Percentiles rank a stretch among this genome's conserved stretches.
Evolutionary conservation across 2,329 filamentous ascomycete species (phyloP).

Genomic region (Fragosphaeria purpurea): DNA sequence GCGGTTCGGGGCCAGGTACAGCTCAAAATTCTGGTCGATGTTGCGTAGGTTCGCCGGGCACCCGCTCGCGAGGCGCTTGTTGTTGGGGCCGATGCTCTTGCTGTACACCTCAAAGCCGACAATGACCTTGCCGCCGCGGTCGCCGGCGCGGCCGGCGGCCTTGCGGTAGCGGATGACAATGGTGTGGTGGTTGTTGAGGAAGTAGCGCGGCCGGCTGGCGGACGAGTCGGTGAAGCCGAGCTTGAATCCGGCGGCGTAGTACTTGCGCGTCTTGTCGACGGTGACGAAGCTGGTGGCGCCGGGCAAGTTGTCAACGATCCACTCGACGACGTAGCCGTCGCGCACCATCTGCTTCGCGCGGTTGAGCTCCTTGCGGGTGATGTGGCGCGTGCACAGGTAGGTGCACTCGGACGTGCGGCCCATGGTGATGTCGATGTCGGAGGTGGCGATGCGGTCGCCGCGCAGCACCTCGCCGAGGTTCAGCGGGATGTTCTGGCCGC

Average conservation of each 20-base stretch:
- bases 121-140: constrained; percentile 65
- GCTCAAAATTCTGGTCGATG: constrained; percentile 54
- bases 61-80: constrained; percentile 50
- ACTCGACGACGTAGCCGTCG: constrained; percentile 78
- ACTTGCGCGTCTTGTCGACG: constrained; percentile 72
- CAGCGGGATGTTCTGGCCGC: constrained; percentile 66
- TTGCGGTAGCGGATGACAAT: constrained; percentile 70
- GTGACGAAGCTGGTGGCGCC: constrained; percentile 84
- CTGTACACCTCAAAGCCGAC: constrained; percentile 86
- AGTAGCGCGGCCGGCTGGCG: constrained; percentile 52
- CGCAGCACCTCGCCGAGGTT: constrained; percentile 83
- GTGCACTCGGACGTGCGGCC: constrained; percentile 63
- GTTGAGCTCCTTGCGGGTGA: constrained; percentile 54
- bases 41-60: constrained; percentile 59
- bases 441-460: constrained; percentile 75
- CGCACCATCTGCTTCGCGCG: constrained; percentile 62
- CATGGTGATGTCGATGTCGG: constrained; percentile 74
- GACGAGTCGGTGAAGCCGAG: constrained; percentile 66
- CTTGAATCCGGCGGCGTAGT: constrained; percentile 86
- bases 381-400: constrained; percentile 59
- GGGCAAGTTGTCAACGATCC: constrained; percentile 87
- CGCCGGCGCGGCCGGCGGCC: constrained; percentile 58
- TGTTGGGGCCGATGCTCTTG: constrained; percentile 61
- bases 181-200: constrained; percentile 80
- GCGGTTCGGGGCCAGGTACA: constrained; percentile 55